These are phyloP conservation scores for Aspergillus hancockii DNA, from an alignment of 495 filamentous ascomycete species.

Conservation along the genomic window DNA sequence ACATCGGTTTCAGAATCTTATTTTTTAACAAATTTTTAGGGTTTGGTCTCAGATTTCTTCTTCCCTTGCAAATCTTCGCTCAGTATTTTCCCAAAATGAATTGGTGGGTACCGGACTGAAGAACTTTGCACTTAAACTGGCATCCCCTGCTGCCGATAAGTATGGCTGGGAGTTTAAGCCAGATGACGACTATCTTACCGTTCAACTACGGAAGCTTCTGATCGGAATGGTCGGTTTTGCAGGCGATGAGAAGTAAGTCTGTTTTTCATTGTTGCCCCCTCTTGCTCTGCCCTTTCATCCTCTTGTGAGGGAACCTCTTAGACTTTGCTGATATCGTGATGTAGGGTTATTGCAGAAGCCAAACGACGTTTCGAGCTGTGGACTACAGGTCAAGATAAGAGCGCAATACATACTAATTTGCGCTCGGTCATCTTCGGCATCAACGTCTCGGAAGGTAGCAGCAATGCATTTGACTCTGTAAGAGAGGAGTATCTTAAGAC, in stretches of 20 bases:
- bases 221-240: conserved; percentile 71
- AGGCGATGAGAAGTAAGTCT: conserved; percentile 68
- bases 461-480: conserved; percentile 67
- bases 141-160: conserved; percentile 68
- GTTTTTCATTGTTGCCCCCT: not conserved
- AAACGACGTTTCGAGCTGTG: conserved; percentile 74
- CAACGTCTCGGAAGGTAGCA: conserved; percentile 67
- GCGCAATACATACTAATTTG: conserved; percentile 76
- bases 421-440: conserved; percentile 78
- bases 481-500: conserved; percentile 81
- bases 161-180: conserved; percentile 81
- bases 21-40: conserved; percentile 32
- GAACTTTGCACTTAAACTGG: conserved; percentile 70
- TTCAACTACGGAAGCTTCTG: conserved; percentile 77
- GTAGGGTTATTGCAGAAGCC: conserved; percentile 67
- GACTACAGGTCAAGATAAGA: conserved; percentile 61
- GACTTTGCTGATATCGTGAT: conserved; percentile 24
- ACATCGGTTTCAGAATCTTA: not conserved
- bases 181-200: conserved; percentile 77
- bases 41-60: conserved; percentile 85
- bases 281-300: not conserved
- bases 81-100: conserved; percentile 62
- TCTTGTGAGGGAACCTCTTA: not conserved
- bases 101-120: conserved; percentile 64
- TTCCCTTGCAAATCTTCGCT: conserved; percentile 64